phyloP scores from a whole-genome alignment of 2,329 filamentous ascomycete genomes.

The Cyphellophora attinorum region DNA sequence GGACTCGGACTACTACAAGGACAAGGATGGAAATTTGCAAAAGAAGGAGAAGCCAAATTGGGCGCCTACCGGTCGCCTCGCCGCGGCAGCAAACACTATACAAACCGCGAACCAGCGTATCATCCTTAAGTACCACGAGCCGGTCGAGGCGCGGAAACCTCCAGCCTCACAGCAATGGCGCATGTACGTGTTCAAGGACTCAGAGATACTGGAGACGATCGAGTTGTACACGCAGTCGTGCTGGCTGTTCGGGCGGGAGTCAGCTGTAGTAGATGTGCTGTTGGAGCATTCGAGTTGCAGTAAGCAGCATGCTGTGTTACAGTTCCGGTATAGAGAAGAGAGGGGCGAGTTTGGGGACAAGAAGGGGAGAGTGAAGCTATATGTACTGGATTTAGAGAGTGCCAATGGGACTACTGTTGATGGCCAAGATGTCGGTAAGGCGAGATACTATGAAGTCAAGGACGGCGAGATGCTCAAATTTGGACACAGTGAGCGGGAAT shows the following conservation, averaged over 20 bases:
- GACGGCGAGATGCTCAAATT: slow-evolving; percentile 86
- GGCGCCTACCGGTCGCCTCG: slow-evolving; percentile 67
- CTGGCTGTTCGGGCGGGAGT: slow-evolving; percentile 81
- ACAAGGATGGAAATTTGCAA: slow-evolving; percentile 18
- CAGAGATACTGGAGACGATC: slow-evolving; percentile 71
- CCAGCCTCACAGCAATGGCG: slow-evolving; percentile 72
- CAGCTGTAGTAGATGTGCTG: slow-evolving; percentile 68
- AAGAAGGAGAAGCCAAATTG: slow-evolving; percentile 81
- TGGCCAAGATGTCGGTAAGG: slow-evolving; percentile 59
- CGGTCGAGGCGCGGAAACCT: slow-evolving; percentile 82
- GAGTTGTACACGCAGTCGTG: slow-evolving; percentile 68
- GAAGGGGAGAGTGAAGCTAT: slow-evolving; percentile 69
- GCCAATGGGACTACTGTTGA: slow-evolving; percentile 85
- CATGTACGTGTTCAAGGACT: slow-evolving; percentile 83
- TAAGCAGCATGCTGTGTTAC: slow-evolving; percentile 90
- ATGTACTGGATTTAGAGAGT: slow-evolving; percentile 87
- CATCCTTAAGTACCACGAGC: slow-evolving; percentile 92
- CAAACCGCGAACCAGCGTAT: slow-evolving; percentile 54
- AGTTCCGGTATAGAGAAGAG: slow-evolving; percentile 79
- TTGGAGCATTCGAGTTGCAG: slow-evolving; percentile 88
- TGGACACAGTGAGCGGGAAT: slow-evolving; percentile 80
- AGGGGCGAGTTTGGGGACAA: slow-evolving; percentile 81
- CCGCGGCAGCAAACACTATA: slow-evolving; percentile 79
- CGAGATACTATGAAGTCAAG: slow-evolving; percentile 74
- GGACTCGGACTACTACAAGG: slow-evolving; percentile 5